A percentile compares a stretch with the other conserved stretches of the same genome.
Evolutionary conservation across 257 asterid species (phyloP).

Genomic region (Ligustrum vulgare): DNA sequence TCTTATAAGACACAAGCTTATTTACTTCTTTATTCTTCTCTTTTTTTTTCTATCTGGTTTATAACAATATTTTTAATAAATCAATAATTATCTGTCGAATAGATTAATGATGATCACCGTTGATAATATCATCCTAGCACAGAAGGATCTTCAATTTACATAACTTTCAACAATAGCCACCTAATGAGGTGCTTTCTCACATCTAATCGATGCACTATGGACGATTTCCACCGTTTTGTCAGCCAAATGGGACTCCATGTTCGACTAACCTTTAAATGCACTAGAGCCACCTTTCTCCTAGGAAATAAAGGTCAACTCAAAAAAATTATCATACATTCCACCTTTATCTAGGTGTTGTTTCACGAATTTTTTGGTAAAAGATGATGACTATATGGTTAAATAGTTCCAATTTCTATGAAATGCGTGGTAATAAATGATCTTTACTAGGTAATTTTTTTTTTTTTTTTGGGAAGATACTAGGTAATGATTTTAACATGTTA

Average conservation of each 20-base stretch:
- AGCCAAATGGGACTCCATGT: conserved; percentile 22
- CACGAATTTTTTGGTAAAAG: too few relatives aligned
- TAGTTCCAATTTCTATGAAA: not conserved
- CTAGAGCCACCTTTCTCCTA: conserved; percentile 16
- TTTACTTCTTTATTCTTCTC: too few relatives aligned
- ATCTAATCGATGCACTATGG: conserved; percentile 7
- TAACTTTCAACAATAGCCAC: conserved; percentile 26
- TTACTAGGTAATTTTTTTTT: too few relatives aligned
- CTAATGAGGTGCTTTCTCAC: conserved; percentile 22
- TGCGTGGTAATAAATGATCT: not conserved
- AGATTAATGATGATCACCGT: not conserved
- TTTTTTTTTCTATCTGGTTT: too few relatives aligned
- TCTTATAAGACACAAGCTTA: too few relatives aligned
- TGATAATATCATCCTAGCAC: not conserved
- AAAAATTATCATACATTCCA: too few relatives aligned
- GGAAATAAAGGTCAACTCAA: not conserved
- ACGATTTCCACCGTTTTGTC: conserved; percentile 27
- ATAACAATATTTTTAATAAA: too few relatives aligned
- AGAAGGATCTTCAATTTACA: not conserved
- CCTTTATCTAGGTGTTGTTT: too few relatives aligned
- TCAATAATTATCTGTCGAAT: too few relatives aligned
- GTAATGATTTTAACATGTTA: too few relatives aligned
- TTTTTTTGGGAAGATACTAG: too few relatives aligned
- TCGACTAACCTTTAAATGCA: not conserved
- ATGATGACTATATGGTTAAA: not conserved